Evolutionary conservation across 2,329 filamentous ascomycete species (phyloP).

Genomic region (Daldinia eschscholtzii): DNA sequence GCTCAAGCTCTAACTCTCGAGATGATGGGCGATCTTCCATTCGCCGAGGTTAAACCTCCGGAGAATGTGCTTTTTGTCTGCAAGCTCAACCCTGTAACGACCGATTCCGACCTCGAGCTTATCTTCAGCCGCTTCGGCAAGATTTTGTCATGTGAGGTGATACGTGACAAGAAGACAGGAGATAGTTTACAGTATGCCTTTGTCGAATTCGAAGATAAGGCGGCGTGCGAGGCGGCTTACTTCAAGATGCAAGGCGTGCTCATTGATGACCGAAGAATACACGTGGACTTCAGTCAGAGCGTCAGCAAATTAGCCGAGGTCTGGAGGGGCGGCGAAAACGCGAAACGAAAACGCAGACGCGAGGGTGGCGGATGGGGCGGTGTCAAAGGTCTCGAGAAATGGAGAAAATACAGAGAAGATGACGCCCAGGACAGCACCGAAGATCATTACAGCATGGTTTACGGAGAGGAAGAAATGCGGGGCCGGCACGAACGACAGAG

Average conservation of each 20-base stretch:
- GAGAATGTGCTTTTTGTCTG: conserved; percentile 98
- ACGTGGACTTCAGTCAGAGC: conserved; percentile 98
- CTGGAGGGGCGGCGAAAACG: conserved; percentile 88
- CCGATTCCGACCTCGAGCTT: conserved; percentile 91
- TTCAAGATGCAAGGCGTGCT: conserved; percentile 99
- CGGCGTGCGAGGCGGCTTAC: conserved; percentile 93
- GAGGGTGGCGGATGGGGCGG: conserved; percentile 87
- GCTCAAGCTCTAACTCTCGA: conserved; percentile 95
- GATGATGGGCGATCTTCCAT: conserved; percentile 97
- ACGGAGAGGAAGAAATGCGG: conserved; percentile 78
- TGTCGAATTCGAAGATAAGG: conserved; percentile 94
- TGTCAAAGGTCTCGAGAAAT: conserved; percentile 87
- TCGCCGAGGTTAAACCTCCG: conserved; percentile 95
- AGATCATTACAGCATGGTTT: conserved; percentile 81
- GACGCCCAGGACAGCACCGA: conserved; percentile 59
- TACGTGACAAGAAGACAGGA: conserved; percentile 91
- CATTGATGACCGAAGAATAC: conserved; percentile 96
- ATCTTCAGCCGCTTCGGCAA: conserved; percentile 98
- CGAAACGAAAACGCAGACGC: conserved; percentile 71
- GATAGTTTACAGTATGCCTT: conserved; percentile 98
- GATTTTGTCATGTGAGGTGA: conserved; percentile 95
- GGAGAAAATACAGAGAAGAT: conserved; percentile 86
- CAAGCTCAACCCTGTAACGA: conserved; percentile 97
- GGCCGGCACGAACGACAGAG: conserved; percentile 61
- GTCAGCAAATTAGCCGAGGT: conserved; percentile 88